Conservation (phyloP, 208 protist species). For the Plasmodiophora brassicae region DNA sequence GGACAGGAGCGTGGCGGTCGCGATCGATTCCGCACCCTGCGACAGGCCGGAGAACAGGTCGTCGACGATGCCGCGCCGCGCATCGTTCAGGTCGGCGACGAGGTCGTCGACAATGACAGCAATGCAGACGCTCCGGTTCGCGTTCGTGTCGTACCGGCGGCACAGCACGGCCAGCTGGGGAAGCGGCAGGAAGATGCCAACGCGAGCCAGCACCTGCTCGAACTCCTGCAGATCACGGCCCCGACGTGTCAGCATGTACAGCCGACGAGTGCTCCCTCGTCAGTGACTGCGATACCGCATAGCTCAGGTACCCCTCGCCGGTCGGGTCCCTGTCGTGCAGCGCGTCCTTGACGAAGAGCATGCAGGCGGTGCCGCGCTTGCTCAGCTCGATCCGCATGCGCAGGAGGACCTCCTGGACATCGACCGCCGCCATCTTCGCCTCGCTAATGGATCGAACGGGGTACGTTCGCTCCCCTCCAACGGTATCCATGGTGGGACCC, state of each 20-base stretch:
- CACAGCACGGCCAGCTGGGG: background rate
- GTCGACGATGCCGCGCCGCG: too few relatives aligned
- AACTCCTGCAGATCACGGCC: background rate
- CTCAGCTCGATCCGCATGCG: background rate
- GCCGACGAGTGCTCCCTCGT: background rate
- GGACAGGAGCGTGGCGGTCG: too few relatives aligned
- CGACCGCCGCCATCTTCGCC: too few relatives aligned
- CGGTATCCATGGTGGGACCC: too few relatives aligned
- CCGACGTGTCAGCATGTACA: background rate
- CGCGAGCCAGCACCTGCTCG: background rate
- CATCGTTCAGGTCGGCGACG: too few relatives aligned
- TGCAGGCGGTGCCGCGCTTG: background rate
- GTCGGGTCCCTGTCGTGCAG: background rate
- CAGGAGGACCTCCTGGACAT: background rate
- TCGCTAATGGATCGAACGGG: too few relatives aligned
- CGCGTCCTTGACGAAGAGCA: background rate
- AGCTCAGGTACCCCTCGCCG: background rate
- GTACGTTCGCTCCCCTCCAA: too few relatives aligned
- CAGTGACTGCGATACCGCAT: background rate
- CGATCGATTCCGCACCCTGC: too few relatives aligned
- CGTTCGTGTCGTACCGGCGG: background rate
- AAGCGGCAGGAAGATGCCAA: slow-evolving; percentile 2
- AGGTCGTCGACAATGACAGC: too few relatives aligned
- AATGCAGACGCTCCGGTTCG: too few relatives aligned
- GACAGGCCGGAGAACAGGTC: too few relatives aligned